Evolutionary conservation across 441 rosid species (phyloP), one percentile per base, ranked within the genome.

Genomic region (Adansonia grandidieri): DNA sequence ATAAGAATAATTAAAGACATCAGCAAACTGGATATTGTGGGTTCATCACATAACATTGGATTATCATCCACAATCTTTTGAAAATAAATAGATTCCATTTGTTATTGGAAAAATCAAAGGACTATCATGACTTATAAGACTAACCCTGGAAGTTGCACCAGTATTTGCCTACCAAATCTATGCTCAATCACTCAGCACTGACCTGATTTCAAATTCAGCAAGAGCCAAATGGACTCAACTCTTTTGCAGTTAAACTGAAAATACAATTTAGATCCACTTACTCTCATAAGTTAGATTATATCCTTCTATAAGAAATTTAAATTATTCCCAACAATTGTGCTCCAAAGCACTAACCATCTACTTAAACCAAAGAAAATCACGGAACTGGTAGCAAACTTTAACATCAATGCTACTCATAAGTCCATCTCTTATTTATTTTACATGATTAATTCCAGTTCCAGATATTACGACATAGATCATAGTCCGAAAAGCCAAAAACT

Each of bases 51-150:
- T 7, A 6, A 64, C 48, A 24, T 17, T n/a, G 47, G 69, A 37
- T 37, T n/a, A 64, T 37, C 22, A 37, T 37, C 37, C 13, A 8
- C 47, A 20, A 15, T 64, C 11, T 42, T 64, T 14, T 15, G 20
- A 64, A 37, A 64, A 64, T 64, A 60, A 10, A 60, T 5, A 60
- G 69, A 37, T 37, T 64, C 37, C 66, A 24, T 61, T 61, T 9
- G 3, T 24, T 61, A 32, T 61, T 24, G n/a, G 15, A 28, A 11
- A 61, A 61, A 61, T 37, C 66, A 61, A 11, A 61, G 42, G 66
- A 61, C 5, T 22, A 61, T 11, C 66, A 10, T 24, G 66, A 61
- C 20, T 24, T 24, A 24, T 24, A 28, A 22, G 66, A 61, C 42
- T 24, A 61, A 42, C 24, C 14, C 15, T n/a, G 32, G 54, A 11